phyloP scores from a whole-genome alignment of 306 rosid species.

The Trifolium dubium region DNA sequence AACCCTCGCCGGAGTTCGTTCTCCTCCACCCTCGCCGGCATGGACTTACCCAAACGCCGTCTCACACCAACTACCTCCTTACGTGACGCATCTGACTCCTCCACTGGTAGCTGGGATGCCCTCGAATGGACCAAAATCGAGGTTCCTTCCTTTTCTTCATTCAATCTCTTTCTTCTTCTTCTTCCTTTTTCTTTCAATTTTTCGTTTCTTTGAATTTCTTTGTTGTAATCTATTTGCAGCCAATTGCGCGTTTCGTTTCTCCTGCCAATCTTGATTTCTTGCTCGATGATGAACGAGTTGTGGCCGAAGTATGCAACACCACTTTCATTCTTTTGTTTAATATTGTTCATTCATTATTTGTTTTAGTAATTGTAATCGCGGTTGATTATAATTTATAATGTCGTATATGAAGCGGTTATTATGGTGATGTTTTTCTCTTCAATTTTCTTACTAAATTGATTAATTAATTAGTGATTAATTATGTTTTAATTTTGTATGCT shows the following conservation, averaged over 20 bases:
- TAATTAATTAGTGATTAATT: not conserved
- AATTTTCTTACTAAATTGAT: not conserved
- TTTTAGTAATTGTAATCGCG: slow-evolving; percentile 25
- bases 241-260: slow-evolving; percentile 58
- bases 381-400: not conserved
- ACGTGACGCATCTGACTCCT: slow-evolving; percentile 65
- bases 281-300: slow-evolving; percentile 72
- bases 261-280: slow-evolving; percentile 65
- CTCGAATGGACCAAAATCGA: slow-evolving; percentile 90
- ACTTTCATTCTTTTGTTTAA: not conserved
- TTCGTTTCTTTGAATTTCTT: not conserved
- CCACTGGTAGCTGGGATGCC: slow-evolving; percentile 83
- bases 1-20: slow-evolving; percentile 35
- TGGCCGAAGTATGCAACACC: slow-evolving; percentile 61
- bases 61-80: slow-evolving; percentile 60
- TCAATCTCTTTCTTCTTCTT: not conserved
- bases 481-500: not conserved
- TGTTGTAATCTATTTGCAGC: slow-evolving; percentile 54
- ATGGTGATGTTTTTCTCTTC: not conserved
- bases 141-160: slow-evolving; percentile 44
- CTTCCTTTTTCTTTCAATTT: not conserved
- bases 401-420: slow-evolving; percentile 11
- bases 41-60: slow-evolving; percentile 67
- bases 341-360: not conserved
- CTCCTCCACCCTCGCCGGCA: slow-evolving; percentile 44